Percentiles rank a stretch among this genome's conserved stretches.
Evolutionary conservation across 2,329 filamentous ascomycete species (phyloP).

Genomic region (Apiospora pterosperma): DNA sequence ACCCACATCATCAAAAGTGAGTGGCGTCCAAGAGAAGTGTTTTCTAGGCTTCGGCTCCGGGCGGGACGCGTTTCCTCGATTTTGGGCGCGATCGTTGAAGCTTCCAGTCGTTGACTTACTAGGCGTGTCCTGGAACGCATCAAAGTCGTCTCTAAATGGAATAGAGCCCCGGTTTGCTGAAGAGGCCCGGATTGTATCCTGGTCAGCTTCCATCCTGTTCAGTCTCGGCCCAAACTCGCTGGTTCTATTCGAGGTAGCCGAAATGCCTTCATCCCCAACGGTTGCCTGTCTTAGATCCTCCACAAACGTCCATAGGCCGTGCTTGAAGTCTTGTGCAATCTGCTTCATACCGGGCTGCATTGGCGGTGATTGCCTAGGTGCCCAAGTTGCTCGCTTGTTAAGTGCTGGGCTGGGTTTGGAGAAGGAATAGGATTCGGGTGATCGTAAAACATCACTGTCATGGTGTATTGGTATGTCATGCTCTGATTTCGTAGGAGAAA

Average conservation of each 20-base stretch:
- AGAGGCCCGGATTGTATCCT: slow-evolving; percentile 46
- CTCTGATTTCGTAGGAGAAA: slow-evolving; percentile 63
- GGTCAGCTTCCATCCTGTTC: slow-evolving; percentile 28
- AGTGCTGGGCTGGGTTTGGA: slow-evolving; percentile 29
- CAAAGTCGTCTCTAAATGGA: slow-evolving; percentile 38
- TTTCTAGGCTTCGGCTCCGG: slow-evolving; percentile 42
- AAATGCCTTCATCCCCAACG: slow-evolving; percentile 86
- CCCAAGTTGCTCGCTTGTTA: slow-evolving; percentile 58
- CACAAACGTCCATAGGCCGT: slow-evolving; percentile 89
- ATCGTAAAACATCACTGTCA: slow-evolving; percentile 42
- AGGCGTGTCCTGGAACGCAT: slow-evolving; percentile 27
- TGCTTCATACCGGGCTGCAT: slow-evolving; percentile 58
- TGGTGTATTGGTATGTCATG: slow-evolving; percentile 41
- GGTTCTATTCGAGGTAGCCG: slow-evolving; percentile 42
- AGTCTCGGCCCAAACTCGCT: slow-evolving; percentile 25
- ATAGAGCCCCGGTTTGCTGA: slow-evolving; percentile 37
- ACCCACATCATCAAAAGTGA: slow-evolving; percentile 54
- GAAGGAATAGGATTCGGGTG: slow-evolving; percentile 24
- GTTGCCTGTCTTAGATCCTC: slow-evolving; percentile 95
- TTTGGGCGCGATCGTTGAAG: slow-evolving; percentile 24
- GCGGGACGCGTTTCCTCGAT: slow-evolving; percentile 27
- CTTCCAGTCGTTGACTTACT: slow-evolving; percentile 28
- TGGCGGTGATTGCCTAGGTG: slow-evolving; percentile 44
- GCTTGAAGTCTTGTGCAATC: slow-evolving; percentile 83
- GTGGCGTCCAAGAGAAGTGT: slow-evolving; percentile 58